A percentile compares a stretch with the other conserved stretches of the same genome.
These are phyloP conservation scores for Dictyostelium discoideum DNA, from an alignment of 78 protist genomes.

Conservation along the genomic window DNA sequence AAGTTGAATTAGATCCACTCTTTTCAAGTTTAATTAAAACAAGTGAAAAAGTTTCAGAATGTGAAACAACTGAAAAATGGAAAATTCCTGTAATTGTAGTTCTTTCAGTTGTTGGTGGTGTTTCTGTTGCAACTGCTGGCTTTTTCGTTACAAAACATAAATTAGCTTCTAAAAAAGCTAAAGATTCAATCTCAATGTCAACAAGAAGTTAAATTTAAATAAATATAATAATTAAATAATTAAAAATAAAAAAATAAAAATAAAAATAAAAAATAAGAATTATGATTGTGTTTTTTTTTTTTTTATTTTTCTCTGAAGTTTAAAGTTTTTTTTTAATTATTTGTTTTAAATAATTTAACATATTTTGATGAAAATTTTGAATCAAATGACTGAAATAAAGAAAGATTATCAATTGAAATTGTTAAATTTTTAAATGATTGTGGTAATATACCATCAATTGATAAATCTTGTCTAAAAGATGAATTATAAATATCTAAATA, in stretches of 20 bases:
- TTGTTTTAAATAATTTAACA: too few relatives aligned
- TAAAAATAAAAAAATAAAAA: too few relatives aligned
- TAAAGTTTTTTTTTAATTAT: too few relatives aligned
- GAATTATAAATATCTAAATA: too few relatives aligned
- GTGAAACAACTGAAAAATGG: constrained; percentile 25
- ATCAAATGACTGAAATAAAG: neutral
- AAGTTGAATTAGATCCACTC: neutral
- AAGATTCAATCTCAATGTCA: constrained; percentile 17
- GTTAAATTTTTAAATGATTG: neutral
- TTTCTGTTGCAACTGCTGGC: constrained; percentile 1
- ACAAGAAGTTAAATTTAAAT: neutral
- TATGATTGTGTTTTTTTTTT: too few relatives aligned
- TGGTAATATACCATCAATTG: neutral
- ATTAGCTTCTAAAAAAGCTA: neutral
- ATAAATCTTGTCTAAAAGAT: neutral
- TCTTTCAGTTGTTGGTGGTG: constrained; percentile 17
- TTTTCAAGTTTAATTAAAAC: neutral
- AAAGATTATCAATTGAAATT: neutral
- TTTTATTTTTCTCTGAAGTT: too few relatives aligned
- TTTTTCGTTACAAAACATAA: neutral
- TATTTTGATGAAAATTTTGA: neutral
- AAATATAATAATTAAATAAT: too few relatives aligned
- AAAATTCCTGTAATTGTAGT: constrained; percentile 39
- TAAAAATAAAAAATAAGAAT: too few relatives aligned
- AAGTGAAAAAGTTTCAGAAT: neutral